phyloP scores from a whole-genome alignment of 2,329 filamentous ascomycete genomes.

The Cytospora mali region DNA sequence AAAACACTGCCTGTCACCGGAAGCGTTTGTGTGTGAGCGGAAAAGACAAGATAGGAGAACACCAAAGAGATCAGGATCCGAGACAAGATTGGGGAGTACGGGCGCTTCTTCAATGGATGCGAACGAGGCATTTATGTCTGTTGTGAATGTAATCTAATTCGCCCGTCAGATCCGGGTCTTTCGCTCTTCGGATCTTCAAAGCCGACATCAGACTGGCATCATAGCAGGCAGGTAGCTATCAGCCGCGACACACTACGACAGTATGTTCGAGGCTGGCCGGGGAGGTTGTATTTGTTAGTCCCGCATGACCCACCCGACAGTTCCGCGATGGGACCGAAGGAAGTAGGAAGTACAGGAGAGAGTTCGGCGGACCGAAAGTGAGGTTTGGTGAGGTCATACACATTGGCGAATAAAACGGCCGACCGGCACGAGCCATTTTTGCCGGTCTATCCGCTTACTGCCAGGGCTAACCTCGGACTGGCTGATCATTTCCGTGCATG shows the following conservation, averaged over 20 bases:
- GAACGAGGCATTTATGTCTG: not conserved
- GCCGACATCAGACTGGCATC: slow-evolving; percentile 2
- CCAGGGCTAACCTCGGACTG: too few relatives aligned
- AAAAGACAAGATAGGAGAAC: not conserved
- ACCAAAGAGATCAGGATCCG: not conserved
- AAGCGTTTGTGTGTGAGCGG: not conserved
- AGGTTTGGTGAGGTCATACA: not conserved
- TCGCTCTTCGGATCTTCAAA: not conserved
- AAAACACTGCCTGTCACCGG: not conserved
- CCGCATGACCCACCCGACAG: slow-evolving; percentile 1
- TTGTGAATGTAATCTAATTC: not conserved
- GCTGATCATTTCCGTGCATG: not conserved
- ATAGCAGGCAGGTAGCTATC: not conserved
- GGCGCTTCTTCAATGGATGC: not conserved
- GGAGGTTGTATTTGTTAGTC: not conserved
- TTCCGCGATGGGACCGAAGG: not conserved
- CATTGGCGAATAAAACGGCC: not conserved
- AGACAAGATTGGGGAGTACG: not conserved
- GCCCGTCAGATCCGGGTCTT: not conserved
- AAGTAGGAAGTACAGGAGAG: not conserved
- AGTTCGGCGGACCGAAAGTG: not conserved
- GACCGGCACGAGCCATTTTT: not conserved
- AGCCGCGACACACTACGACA: not conserved
- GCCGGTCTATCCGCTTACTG: not conserved
- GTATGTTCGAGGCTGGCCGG: not conserved